These are phyloP conservation scores for Aureococcus anophagefferens DNA, from an alignment of 108 stramenopile genomes.

Conservation along the genomic window DNA sequence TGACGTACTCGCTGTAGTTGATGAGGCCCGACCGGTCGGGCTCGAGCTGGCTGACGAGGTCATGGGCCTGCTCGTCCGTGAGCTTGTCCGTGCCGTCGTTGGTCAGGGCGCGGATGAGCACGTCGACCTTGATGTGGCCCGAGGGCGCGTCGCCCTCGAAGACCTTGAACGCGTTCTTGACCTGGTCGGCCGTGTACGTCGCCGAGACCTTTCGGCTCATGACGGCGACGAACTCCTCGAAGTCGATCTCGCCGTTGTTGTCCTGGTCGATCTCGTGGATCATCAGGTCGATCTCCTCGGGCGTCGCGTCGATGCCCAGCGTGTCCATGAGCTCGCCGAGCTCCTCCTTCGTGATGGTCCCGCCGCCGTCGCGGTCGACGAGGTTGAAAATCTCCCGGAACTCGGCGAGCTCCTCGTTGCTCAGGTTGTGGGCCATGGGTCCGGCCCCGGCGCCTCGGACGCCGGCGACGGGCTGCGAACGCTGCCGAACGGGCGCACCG, in stretches of 20 bases:
- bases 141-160: constrained; percentile 40
- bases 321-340: constrained; percentile 58
- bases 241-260: constrained; percentile 55
- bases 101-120: constrained; percentile 33
- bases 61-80: constrained; percentile 47
- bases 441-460: too few species aligned
- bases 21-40: constrained; percentile 44
- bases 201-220: constrained; percentile 51
- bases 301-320: constrained; percentile 52
- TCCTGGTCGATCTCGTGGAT: constrained; percentile 55
- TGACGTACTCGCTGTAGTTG: constrained; percentile 53
- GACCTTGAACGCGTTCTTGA: constrained; percentile 46
- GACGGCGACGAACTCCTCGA: constrained; percentile 39
- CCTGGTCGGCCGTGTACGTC: constrained; percentile 53
- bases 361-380: constrained; percentile 28
- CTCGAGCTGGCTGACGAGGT: constrained; percentile 51
- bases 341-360: constrained; percentile 49
- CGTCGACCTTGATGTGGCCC: constrained; percentile 41
- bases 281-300: constrained; percentile 59
- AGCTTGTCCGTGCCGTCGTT: constrained; percentile 50
- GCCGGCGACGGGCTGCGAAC: too few species aligned
- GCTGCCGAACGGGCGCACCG: too few species aligned
- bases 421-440: constrained; percentile 12
- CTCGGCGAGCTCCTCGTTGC: constrained; percentile 35
- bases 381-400: constrained; percentile 53